Conservation (phyloP, 441 rosid genomes). For the Theobroma grandiflorum region DNA sequence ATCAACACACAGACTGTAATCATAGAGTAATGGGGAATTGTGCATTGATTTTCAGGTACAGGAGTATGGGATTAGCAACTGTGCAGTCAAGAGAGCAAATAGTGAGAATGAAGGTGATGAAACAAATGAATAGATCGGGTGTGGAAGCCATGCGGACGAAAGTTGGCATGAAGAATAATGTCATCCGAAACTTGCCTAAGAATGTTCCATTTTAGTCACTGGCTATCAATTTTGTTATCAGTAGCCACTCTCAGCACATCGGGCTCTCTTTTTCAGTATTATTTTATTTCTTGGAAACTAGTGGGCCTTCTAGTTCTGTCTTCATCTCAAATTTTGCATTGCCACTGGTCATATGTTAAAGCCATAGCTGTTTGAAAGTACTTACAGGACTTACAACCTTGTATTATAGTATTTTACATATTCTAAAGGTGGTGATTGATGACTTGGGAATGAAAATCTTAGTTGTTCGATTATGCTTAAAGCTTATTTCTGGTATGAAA, state of each 20-base stretch:
- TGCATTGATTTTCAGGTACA: slow-evolving; percentile 56
- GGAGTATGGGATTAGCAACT: slow-evolving; percentile 86
- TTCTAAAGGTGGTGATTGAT: no score
- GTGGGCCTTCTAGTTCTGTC: background rate
- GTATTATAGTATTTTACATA: no score
- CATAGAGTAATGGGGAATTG: background rate
- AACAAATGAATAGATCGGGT: slow-evolving; percentile 70
- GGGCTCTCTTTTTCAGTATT: background rate
- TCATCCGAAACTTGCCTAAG: slow-evolving; percentile 86
- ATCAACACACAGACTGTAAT: background rate
- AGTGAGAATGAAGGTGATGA: slow-evolving; percentile 89
- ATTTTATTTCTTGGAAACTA: background rate
- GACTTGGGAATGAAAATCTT: no score
- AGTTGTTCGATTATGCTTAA: no score
- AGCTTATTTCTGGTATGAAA: no score
- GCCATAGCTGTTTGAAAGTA: background rate
- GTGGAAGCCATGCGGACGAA: slow-evolving; percentile 70
- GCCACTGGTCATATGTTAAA: background rate
- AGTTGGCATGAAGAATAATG: slow-evolving; percentile 84
- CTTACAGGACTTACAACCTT: background rate
- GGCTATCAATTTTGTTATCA: no score
- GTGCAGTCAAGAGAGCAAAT: slow-evolving; percentile 78
- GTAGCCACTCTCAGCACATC: background rate
- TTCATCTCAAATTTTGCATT: background rate
- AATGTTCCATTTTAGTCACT: slow-evolving; percentile 66